A percentile compares a stretch with the other conserved stretches of the same genome.
These are phyloP conservation scores for Pichia sp. DNA, from an alignment of 1,139 yeast genomes.

Conservation along the genomic window DNA sequence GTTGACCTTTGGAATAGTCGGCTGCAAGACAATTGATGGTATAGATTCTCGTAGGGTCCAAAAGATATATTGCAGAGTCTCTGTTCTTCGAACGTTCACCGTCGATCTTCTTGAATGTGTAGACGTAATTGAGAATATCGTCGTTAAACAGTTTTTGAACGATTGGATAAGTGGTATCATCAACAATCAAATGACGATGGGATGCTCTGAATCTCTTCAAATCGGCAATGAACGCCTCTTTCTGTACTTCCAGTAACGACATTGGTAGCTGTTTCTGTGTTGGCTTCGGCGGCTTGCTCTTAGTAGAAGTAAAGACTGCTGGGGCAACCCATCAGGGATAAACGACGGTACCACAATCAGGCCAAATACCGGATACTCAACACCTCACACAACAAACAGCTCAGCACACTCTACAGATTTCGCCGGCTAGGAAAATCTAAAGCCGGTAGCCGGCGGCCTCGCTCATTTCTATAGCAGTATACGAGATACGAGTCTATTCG, in stretches of 20 bases:
- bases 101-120: slow-evolving; percentile 55
- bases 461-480: no score
- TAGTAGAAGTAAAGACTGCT: no score
- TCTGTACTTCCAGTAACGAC: slow-evolving; percentile 28
- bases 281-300: no score
- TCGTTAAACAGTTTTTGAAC: slow-evolving; percentile 35
- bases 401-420: no score
- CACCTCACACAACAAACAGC: no score
- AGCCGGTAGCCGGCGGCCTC: no score
- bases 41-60: slow-evolving; percentile 49
- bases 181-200: slow-evolving; percentile 42
- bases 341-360: no score
- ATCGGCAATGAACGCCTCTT: slow-evolving; percentile 23
- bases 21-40: slow-evolving; percentile 57
- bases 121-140: slow-evolving; percentile 38
- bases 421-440: no score
- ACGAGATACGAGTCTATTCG: no score
- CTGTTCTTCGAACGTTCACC: slow-evolving; percentile 48
- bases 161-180: slow-evolving; percentile 37
- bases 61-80: slow-evolving; percentile 52
- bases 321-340: no score
- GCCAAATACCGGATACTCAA: no score
- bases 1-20: slow-evolving; percentile 54
- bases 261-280: slow-evolving; percentile 4
- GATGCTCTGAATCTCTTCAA: slow-evolving; percentile 25